Evolutionary conservation across 352 stramenopile genomes (phyloP).

Genomic region (Globisporangium ultimum): DNA sequence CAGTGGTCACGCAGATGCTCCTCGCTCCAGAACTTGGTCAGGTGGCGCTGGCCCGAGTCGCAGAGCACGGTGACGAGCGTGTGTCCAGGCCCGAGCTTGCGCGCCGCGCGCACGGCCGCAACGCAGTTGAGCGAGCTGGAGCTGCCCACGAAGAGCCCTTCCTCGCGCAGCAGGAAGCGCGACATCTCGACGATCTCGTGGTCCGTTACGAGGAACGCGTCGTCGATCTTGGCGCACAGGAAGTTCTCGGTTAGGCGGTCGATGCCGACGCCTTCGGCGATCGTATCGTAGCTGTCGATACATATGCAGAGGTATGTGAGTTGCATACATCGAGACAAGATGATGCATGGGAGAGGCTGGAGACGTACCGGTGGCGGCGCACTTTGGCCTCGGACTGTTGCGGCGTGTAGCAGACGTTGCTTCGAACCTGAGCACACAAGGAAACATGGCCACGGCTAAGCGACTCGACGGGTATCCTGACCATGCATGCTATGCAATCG

Average conservation of each 20-base stretch:
- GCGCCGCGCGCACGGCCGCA: constrained; percentile 64
- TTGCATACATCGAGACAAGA: no score
- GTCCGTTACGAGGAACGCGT: constrained; percentile 89
- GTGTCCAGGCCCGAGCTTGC: constrained; percentile 75
- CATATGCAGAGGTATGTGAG: neutral
- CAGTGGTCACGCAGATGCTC: constrained; percentile 68
- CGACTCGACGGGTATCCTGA: no score
- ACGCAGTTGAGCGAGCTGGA: constrained; percentile 87
- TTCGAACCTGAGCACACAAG: constrained; percentile 45
- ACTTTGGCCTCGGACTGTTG: constrained; percentile 93
- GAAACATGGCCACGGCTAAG: neutral
- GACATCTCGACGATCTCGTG: constrained; percentile 97
- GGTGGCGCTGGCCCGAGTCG: constrained; percentile 86
- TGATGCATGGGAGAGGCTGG: neutral
- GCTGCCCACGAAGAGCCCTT: constrained; percentile 96
- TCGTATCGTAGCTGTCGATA: constrained; percentile 93
- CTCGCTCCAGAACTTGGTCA: constrained; percentile 89
- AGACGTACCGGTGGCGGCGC: constrained; percentile 77
- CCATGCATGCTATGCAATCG: no score
- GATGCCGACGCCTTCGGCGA: constrained; percentile 97
- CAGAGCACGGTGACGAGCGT: constrained; percentile 86
- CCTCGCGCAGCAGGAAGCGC: constrained; percentile 93
- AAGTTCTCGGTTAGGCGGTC: constrained; percentile 98
- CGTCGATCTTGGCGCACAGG: constrained; percentile 83
- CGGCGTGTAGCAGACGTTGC: constrained; percentile 94